These are phyloP conservation scores for Ascochyta viciae-villosae DNA, from an alignment of 2,329 filamentous ascomycete species.

Conservation along the genomic window DNA sequence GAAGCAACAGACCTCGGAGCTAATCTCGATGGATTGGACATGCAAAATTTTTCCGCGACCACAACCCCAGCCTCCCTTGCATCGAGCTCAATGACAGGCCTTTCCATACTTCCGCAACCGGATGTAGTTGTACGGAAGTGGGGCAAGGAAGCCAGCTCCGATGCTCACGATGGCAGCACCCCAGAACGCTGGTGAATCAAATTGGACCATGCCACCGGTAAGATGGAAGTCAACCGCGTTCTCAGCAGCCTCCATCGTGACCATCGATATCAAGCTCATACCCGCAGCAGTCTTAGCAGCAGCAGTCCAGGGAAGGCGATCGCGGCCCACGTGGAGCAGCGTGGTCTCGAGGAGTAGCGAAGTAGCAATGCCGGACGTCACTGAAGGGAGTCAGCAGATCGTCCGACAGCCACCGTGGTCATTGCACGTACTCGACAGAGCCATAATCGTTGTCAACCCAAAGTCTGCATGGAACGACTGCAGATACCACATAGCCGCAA, in stretches of 20 bases:
- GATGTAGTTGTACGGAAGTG: conserved; percentile 62
- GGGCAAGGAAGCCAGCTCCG: conserved; percentile 56
- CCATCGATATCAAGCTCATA: conserved; percentile 67
- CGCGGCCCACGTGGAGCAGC: conserved; percentile 58
- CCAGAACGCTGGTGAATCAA: conserved; percentile 61
- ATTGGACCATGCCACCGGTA: conserved; percentile 58
- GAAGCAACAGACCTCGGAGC: neutral
- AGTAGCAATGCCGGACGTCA: conserved; percentile 60
- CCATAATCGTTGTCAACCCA: conserved; percentile 60
- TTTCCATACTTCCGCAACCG: conserved; percentile 59
- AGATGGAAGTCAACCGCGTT: conserved; percentile 64
- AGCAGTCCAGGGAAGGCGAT: conserved; percentile 55
- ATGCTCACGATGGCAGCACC: conserved; percentile 56
- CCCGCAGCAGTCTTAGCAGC: conserved; percentile 62
- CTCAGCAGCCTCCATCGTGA: conserved; percentile 64
- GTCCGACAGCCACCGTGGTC: neutral
- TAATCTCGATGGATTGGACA: neutral
- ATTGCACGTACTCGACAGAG: conserved; percentile 50
- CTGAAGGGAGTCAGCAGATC: conserved; percentile 39
- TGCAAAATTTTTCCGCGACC: neutral
- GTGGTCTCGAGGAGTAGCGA: conserved; percentile 62
- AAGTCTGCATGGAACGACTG: conserved; percentile 58
- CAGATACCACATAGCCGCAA: conserved; percentile 63
- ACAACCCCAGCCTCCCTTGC: neutral
- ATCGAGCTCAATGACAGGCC: conserved; percentile 52